Evolutionary conservation across 2,329 filamentous ascomycete species (phyloP), one percentile per base, ranked within the genome.

Genomic region (Monosporascus sp.): DNA sequence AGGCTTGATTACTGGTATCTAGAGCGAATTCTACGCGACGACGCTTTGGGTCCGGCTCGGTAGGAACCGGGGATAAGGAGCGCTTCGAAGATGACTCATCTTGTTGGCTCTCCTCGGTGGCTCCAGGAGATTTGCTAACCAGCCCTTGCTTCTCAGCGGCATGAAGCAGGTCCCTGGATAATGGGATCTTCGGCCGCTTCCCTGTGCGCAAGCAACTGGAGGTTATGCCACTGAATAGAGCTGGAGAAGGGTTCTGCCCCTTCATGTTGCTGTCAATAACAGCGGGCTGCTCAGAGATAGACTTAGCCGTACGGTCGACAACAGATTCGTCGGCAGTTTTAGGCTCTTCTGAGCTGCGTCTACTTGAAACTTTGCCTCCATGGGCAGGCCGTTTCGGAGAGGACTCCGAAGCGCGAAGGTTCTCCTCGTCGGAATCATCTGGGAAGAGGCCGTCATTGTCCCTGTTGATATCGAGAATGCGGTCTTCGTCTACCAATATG

Each of bases 401-500:
- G 24, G 50, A 2, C 46, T 60, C 54, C 41, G 49, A 43, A 48
- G 54, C 51, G 55, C 49, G 47, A 20, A 57, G 47, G 7, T 31
- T 50, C n/a, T 82, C 78, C 51, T 82, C 79, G 48, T 83, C 80
- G 1, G 75, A 80, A 54, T 83, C 80, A 35, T 77, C 74, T 1
- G 73, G 68, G 50, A 76, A 77, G n/a, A 72, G 60, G 7, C 75
- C 73, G 22, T 78, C 74, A n/a, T 79, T 71, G 1, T 75, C 73
- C 44, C 77, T 67, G n/a, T 74, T 70, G 24, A 61, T 57, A 46
- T 72, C 67, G 7, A 77, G 67, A 25, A 86, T 81, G 22, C 76
- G 78, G 31, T 74, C 73, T 60, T 90, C 86, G 60, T 92, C 86
- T 5, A 90, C 83, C 22, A 85, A 74, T 44, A 86, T 76, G 55